phyloP scores from a whole-genome alignment of 169 alveolate species.

The Plasmodium cynomolgi region DNA sequence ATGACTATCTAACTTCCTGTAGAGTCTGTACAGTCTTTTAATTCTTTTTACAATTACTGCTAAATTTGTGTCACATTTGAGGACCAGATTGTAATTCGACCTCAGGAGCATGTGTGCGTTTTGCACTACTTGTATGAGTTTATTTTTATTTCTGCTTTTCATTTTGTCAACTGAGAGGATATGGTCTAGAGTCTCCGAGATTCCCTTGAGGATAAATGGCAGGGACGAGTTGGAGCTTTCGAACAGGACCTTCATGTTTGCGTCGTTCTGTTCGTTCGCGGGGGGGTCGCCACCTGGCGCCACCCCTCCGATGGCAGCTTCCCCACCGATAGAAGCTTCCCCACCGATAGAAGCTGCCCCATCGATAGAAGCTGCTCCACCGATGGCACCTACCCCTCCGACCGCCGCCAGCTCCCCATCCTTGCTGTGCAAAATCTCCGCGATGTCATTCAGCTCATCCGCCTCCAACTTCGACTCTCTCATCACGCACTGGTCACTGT shows the following conservation, averaged over 20 bases:
- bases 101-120: conserved; percentile 20
- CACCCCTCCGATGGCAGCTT: not conserved
- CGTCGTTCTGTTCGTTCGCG: not conserved
- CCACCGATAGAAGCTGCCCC: not conserved
- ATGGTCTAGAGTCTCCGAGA: conserved; percentile 8
- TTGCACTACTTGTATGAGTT: conserved; percentile 23
- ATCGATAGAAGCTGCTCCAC: too few relatives aligned
- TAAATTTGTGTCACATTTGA: conserved; percentile 14
- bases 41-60: conserved; percentile 10
- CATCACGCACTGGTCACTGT: not conserved
- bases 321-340: not conserved
- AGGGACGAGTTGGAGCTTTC: not conserved
- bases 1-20: not conserved
- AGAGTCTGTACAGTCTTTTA: conserved; percentile 6
- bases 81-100: conserved; percentile 25
- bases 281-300: not conserved
- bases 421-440: not conserved
- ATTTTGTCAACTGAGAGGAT: conserved; percentile 14
- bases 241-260: not conserved
- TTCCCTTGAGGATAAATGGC: conserved; percentile 28
- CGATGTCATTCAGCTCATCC: not conserved
- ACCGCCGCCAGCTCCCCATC: not conserved
- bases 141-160: conserved; percentile 21
- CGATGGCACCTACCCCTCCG: not conserved
- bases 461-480: not conserved